A percentile compares a stretch with the other conserved stretches of the same genome.
phyloP scores from a whole-genome alignment of 306 rosid species.

The Acacia confusa region DNA sequence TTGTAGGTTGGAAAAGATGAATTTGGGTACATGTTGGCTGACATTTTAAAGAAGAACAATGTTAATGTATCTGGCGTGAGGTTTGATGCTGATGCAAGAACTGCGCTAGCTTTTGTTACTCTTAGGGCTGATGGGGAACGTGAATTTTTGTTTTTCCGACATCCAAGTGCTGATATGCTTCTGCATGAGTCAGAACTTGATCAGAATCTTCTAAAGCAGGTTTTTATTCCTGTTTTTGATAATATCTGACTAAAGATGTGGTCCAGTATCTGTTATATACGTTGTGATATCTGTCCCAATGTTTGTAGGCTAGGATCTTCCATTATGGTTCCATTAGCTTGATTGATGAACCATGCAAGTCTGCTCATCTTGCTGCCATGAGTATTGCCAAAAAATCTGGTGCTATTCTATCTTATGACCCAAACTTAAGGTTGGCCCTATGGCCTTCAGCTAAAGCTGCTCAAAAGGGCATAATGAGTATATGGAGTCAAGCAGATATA shows the following conservation, averaged over 20 bases:
- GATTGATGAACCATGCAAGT: constrained; percentile 81
- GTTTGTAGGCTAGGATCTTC: constrained; percentile 68
- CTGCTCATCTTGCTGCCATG: constrained; percentile 90
- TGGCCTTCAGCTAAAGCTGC: constrained; percentile 89
- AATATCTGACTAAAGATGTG: not conserved
- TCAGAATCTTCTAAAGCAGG: constrained; percentile 61
- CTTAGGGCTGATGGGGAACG: constrained; percentile 93
- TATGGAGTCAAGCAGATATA: constrained; percentile 85
- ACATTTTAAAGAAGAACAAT: constrained; percentile 65
- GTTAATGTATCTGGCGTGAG: constrained; percentile 76
- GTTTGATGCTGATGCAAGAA: constrained; percentile 78
- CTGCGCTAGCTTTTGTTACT: constrained; percentile 85
- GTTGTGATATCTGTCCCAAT: constrained; percentile 10
- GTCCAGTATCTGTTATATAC: not conserved
- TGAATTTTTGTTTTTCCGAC: constrained; percentile 82
- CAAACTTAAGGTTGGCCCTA: constrained; percentile 80
- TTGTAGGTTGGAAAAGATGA: constrained; percentile 92
- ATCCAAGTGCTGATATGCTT: constrained; percentile 98
- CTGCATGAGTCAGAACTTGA: constrained; percentile 82
- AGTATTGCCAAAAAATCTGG: constrained; percentile 69
- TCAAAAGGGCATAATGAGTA: constrained; percentile 68
- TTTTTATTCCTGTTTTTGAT: not conserved
- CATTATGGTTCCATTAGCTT: constrained; percentile 97
- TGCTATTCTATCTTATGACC: constrained; percentile 86
- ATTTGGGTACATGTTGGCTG: constrained; percentile 77